These are phyloP conservation scores for Aphanoascus verrucosus DNA, from an alignment of 2,329 filamentous ascomycete genomes.

Conservation along the genomic window DNA sequence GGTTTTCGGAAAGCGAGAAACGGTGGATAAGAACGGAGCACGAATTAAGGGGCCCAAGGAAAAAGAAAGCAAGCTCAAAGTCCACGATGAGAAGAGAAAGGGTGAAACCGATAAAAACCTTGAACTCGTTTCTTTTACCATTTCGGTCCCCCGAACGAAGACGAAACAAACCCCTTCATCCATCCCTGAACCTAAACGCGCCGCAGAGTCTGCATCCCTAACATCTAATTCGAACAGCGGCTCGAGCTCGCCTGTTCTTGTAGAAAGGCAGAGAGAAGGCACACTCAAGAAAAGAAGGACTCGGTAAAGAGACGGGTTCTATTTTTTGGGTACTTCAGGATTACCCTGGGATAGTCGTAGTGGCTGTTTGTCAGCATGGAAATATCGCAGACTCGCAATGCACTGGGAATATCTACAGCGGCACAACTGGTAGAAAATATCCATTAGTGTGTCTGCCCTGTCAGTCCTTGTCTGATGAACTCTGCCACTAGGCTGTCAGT, in stretches of 20 bases:
- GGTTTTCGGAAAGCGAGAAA: neutral
- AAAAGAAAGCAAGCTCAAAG: neutral
- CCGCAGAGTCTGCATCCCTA: neutral
- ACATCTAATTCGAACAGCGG: neutral
- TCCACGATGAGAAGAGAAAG: neutral
- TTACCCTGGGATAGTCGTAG: too few species aligned
- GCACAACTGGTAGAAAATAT: too few species aligned
- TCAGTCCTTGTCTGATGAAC: too few species aligned
- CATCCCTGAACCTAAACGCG: neutral
- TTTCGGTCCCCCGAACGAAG: constrained; percentile 23
- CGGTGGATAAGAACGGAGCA: neutral
- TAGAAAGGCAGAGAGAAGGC: constrained; percentile 22
- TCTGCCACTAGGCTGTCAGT: too few species aligned
- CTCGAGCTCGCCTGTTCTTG: constrained; percentile 1
- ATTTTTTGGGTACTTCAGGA: too few species aligned
- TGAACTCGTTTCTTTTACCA: constrained; percentile 25
- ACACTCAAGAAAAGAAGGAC: constrained; percentile 26
- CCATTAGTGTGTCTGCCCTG: too few species aligned
- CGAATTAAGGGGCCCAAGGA: neutral
- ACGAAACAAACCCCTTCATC: neutral
- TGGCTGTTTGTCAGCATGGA: too few species aligned
- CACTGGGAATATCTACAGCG: too few species aligned
- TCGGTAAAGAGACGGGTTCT: neutral
- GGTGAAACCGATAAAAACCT: neutral
- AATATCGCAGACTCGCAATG: too few species aligned